These are phyloP conservation scores for Aspergillus diversus DNA, from an alignment of 495 filamentous ascomycete species.

Conservation along the genomic window DNA sequence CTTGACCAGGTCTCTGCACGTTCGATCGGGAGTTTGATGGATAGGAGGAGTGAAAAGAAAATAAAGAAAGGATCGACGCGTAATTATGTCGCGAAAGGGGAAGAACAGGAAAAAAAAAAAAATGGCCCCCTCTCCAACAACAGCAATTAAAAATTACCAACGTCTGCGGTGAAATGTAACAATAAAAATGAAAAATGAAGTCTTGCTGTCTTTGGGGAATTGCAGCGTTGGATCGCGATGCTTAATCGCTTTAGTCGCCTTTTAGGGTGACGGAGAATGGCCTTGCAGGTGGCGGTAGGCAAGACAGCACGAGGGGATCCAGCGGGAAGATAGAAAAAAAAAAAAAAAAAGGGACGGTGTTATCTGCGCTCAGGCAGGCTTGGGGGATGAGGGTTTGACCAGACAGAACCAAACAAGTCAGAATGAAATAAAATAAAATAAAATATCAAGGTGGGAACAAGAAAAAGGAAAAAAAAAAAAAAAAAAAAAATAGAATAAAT, in stretches of 20 bases:
- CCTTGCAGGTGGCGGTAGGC: slow-evolving; percentile 53
- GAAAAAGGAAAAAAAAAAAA: slow-evolving; percentile 27
- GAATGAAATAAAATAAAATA: slow-evolving; percentile 19
- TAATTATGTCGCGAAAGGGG: slow-evolving; percentile 26
- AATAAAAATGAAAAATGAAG: slow-evolving; percentile 28
- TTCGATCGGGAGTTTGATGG: slow-evolving; percentile 18
- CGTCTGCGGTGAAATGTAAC: slow-evolving; percentile 22
- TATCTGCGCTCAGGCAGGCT: slow-evolving; percentile 28
- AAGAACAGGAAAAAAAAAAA: slow-evolving; percentile 23
- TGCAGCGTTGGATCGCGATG: slow-evolving; percentile 48
- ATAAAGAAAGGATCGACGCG: slow-evolving; percentile 28
- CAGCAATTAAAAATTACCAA: slow-evolving; percentile 22
- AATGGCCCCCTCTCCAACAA: slow-evolving; percentile 20
- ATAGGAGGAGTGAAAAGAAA: slow-evolving; percentile 23
- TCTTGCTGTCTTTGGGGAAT: slow-evolving; percentile 26
- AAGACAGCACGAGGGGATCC: slow-evolving; percentile 40
- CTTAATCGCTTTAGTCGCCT: slow-evolving; percentile 54
- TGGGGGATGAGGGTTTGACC: slow-evolving; percentile 29
- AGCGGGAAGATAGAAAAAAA: slow-evolving; percentile 30
- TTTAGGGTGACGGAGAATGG: slow-evolving; percentile 48
- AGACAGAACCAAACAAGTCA: slow-evolving; percentile 27
- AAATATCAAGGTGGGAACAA: slow-evolving; percentile 18
- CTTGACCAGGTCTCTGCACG: slow-evolving; percentile 15
- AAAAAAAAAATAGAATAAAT: slow-evolving; percentile 19
- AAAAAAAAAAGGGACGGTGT: slow-evolving; percentile 28